Conservation (phyloP, 1,284 basidiomycete species). For the Sporisorium graminicola region DNA sequence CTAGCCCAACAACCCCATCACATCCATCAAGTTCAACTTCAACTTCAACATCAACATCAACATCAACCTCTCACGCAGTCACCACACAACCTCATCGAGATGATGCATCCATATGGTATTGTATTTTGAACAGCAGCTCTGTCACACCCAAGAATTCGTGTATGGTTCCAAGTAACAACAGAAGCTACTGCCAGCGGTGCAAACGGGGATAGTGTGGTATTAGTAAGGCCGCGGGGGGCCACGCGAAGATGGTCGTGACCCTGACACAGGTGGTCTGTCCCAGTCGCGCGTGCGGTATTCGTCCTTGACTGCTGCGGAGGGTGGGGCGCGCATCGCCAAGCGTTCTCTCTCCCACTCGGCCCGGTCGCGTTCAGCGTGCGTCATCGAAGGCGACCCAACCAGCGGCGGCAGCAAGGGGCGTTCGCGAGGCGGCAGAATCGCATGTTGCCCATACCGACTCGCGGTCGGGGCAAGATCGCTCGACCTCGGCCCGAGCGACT, state of each 20-base stretch:
- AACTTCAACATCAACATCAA: too few species aligned
- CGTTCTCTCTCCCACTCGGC: background rate
- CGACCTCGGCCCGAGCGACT: background rate
- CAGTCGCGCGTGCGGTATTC: background rate
- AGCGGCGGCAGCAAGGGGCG: conserved; percentile 27
- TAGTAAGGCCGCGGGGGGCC: background rate
- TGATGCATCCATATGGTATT: too few species aligned
- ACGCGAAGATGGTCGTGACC: background rate
- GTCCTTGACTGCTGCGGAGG: background rate
- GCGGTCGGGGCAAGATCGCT: background rate
- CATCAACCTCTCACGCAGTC: too few species aligned
- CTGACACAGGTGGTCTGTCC: background rate
- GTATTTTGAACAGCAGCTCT: too few species aligned
- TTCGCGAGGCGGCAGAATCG: background rate
- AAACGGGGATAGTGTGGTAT: background rate
- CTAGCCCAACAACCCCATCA: too few species aligned
- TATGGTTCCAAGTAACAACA: background rate
- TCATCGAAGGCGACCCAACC: conserved; percentile 2
- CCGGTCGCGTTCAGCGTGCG: background rate
- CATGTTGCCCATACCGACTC: background rate
- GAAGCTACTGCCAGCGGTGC: too few species aligned
- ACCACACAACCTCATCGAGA: too few species aligned
- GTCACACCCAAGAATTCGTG: background rate
- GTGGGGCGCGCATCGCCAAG: background rate
- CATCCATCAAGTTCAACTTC: too few species aligned